phyloP scores from a whole-genome alignment of 1,139 yeast species.

The Candida sanyaensis region DNA sequence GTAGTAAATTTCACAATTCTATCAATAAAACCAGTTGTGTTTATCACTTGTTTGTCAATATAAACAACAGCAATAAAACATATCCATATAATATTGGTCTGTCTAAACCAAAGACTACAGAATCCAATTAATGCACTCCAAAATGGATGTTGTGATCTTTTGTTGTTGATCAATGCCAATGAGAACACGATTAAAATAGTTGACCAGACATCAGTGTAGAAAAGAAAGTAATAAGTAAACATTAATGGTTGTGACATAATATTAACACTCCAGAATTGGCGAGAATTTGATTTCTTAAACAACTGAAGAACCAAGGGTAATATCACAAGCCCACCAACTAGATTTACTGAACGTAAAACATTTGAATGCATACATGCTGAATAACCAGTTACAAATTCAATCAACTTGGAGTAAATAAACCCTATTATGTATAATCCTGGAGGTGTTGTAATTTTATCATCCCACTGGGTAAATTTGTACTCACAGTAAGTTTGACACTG shows the following conservation, averaged over 20 bases:
- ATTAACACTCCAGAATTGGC: slow-evolving; percentile 49
- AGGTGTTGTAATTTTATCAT: slow-evolving; percentile 91
- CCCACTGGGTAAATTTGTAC: slow-evolving; percentile 70
- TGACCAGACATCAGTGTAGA: slow-evolving; percentile 95
- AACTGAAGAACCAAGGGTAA: slow-evolving; percentile 43
- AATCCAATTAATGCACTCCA: slow-evolving; percentile 52
- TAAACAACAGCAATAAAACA: slow-evolving; percentile 59
- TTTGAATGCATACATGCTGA: slow-evolving; percentile 35
- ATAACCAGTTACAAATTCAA: slow-evolving; percentile 19
- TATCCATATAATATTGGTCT: slow-evolving; percentile 89
- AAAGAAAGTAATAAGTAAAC: slow-evolving; percentile 70
- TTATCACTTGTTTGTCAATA: slow-evolving; percentile 47
- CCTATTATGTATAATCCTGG: slow-evolving; percentile 87
- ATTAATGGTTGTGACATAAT: slow-evolving; percentile 68
- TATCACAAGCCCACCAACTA: slow-evolving; percentile 60
- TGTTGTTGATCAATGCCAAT: slow-evolving; percentile 37
- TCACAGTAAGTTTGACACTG: slow-evolving; percentile 72
- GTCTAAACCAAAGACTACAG: slow-evolving; percentile 72
- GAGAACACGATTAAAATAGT: slow-evolving; percentile 59
- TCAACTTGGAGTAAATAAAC: slow-evolving; percentile 40
- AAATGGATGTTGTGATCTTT: slow-evolving; percentile 15
- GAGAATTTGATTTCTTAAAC: slow-evolving; percentile 24
- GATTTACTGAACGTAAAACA: slow-evolving; percentile 58
- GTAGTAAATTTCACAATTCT: slow-evolving; percentile 20
- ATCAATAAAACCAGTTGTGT: slow-evolving; percentile 8